Conservation (phyloP, 257 asterid genomes). For the Orobanche coerulescens region DNA sequence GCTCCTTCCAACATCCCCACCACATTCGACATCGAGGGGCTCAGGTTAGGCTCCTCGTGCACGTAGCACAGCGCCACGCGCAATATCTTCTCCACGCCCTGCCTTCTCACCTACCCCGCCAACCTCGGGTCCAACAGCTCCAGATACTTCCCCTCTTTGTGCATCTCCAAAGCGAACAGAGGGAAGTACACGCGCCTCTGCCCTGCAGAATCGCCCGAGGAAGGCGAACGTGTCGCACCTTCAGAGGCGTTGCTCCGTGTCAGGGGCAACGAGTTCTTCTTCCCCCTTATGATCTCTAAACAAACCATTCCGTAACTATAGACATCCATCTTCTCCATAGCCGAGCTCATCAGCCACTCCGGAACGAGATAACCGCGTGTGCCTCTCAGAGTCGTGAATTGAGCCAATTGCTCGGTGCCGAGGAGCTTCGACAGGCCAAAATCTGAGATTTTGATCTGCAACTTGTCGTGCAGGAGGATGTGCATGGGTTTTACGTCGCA, state of each 20-base stretch:
- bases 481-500: conserved; percentile 87
- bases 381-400: conserved; percentile 72
- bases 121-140: too few species aligned
- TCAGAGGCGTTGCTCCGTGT: conserved; percentile 27
- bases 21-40: too few species aligned
- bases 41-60: too few species aligned
- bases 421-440: conserved; percentile 84
- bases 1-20: too few species aligned
- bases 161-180: too few species aligned
- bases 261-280: conserved; percentile 54
- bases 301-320: conserved; percentile 79
- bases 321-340: conserved; percentile 73
- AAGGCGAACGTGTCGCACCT: too few species aligned
- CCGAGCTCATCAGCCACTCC: conserved; percentile 75
- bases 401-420: conserved; percentile 54
- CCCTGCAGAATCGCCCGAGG: too few species aligned
- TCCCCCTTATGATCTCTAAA: conserved; percentile 66
- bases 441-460: conserved; percentile 71
- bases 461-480: conserved; percentile 59
- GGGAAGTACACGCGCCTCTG: too few species aligned
- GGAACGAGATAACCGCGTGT: conserved; percentile 84
- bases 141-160: too few species aligned
- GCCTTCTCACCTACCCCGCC: too few species aligned
- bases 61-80: too few species aligned
- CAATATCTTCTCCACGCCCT: too few species aligned